Evolutionary conservation across 306 rosid species (phyloP), one percentile per base, ranked within the genome.

Genomic region (Quercus wislizeni): DNA sequence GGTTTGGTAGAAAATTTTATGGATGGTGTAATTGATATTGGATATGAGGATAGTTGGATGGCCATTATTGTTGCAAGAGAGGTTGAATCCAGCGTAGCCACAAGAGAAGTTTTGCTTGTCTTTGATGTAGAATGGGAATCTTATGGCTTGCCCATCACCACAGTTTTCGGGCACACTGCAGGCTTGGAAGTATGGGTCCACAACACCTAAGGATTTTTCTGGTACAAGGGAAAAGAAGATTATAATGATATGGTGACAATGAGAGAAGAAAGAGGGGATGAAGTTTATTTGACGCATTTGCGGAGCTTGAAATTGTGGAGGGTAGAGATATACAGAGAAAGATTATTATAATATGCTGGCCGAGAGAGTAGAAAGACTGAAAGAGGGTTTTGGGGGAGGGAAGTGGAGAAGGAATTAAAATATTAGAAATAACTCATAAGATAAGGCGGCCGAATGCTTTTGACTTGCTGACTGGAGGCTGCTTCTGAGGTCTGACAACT

Each of bases 121-220:
- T 2, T 1, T 19, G 2, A 78, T 72, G 74, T 27, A 64, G 71
- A 87, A 87, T 11, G 87, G 87, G 63, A 31, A 87, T 5, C 20
- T 62, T 19, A 86, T 81, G 14, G 21, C 3, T 49, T 68, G 87
- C 51, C 23, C 56, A 1, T 74, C 76, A 23, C 78, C 84, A n/a
- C 90, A 86, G 38, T 19, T 27, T n/a, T 4, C 4, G 23, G 70
- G 78, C 1, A 56, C 80, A 0, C 57, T 79, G 86, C 90, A 87
- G n/a, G 15, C 25, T 52, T 68, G 33, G 78, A 20, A 87, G n/a
- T 21, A 5, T 7, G 0, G 35, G 30, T 87, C 78, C 0, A 21
- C 70, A 4, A 77, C 78, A 17, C 70, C 70, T 1, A n/a, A 28
- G 38, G 58, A 10, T 14, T 61, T 10, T 20, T 18, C n/a, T 0